Percentiles rank a stretch among this genome's conserved stretches.
These are phyloP conservation scores for Mycena polygramma DNA, from an alignment of 768 basidiomycete species.

Conservation along the genomic window DNA sequence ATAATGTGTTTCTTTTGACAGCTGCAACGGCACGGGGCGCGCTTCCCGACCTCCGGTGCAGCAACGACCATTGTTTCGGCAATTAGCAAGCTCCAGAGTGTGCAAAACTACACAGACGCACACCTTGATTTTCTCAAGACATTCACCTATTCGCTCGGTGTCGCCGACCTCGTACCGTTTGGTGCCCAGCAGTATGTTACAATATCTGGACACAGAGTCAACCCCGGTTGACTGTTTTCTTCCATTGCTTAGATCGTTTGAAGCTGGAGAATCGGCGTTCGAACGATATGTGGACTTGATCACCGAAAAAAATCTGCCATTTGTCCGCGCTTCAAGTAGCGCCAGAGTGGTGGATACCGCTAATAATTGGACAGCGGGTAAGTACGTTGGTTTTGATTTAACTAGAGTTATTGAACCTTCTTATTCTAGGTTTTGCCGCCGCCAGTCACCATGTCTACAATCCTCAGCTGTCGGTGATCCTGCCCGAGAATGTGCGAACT, in stretches of 20 bases:
- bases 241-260: conserved; percentile 47
- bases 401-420: too few species aligned
- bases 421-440: conserved; percentile 65
- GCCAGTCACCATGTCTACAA: conserved; percentile 66
- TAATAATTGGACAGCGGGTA: conserved; percentile 78
- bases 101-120: conserved; percentile 56
- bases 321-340: conserved; percentile 63
- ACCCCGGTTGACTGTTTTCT: too few species aligned
- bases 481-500: conserved; percentile 64
- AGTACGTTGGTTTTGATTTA: neutral
- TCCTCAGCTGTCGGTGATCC: conserved; percentile 66
- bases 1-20: conserved; percentile 41
- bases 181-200: conserved; percentile 75
- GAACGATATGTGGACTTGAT: conserved; percentile 58
- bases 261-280: conserved; percentile 56
- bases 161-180: conserved; percentile 70
- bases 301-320: conserved; percentile 52
- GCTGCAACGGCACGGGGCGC: conserved; percentile 86
- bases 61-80: conserved; percentile 57
- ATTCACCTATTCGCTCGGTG: conserved; percentile 71
- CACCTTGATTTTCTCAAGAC: conserved; percentile 66
- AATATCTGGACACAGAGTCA: too few species aligned
- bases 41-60: conserved; percentile 74
- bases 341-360: conserved; percentile 76
- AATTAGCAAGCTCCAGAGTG: conserved; percentile 67